phyloP scores from a whole-genome alignment of 345 rosid species.

The Iberis pinnata region DNA sequence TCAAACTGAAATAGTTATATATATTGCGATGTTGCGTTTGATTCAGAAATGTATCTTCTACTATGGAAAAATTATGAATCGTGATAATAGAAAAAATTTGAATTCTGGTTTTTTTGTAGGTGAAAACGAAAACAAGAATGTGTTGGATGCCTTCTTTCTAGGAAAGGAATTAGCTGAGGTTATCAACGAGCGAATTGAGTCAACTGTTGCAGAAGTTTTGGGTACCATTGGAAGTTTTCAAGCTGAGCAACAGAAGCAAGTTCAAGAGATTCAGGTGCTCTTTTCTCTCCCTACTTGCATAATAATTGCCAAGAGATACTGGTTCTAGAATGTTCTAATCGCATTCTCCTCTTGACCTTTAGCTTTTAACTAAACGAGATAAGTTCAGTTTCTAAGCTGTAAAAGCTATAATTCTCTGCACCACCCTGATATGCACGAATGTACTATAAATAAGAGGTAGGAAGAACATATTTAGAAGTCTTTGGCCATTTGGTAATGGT shows the following conservation, averaged over 20 bases:
- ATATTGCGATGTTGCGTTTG: too few relatives aligned
- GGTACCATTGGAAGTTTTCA: conserved; percentile 65
- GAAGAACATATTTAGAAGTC: too few relatives aligned
- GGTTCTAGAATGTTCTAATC: too few relatives aligned
- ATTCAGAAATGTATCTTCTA: too few relatives aligned
- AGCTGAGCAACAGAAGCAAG: conserved; percentile 89
- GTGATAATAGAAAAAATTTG: not conserved
- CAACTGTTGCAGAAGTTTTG: conserved; percentile 76
- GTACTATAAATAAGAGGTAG: too few relatives aligned
- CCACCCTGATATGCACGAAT: not conserved
- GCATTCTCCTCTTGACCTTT: not conserved
- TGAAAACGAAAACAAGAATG: conserved; percentile 51
- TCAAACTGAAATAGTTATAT: too few relatives aligned
- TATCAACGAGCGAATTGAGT: conserved; percentile 67
- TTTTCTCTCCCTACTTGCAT: not conserved
- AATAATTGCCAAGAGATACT: too few relatives aligned
- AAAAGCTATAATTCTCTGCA: not conserved
- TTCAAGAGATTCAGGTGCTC: conserved; percentile 75
- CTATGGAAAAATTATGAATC: too few relatives aligned
- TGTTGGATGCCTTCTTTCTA: conserved; percentile 87
- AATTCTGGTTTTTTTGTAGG: conserved; percentile 33
- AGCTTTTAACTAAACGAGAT: not conserved
- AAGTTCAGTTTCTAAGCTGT: not conserved
- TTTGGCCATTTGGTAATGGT: too few relatives aligned
- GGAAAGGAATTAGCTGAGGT: conserved; percentile 94